These are phyloP conservation scores for Saccharomycopsis fodiens DNA, from an alignment of 805 yeast genomes.

Conservation along the genomic window DNA sequence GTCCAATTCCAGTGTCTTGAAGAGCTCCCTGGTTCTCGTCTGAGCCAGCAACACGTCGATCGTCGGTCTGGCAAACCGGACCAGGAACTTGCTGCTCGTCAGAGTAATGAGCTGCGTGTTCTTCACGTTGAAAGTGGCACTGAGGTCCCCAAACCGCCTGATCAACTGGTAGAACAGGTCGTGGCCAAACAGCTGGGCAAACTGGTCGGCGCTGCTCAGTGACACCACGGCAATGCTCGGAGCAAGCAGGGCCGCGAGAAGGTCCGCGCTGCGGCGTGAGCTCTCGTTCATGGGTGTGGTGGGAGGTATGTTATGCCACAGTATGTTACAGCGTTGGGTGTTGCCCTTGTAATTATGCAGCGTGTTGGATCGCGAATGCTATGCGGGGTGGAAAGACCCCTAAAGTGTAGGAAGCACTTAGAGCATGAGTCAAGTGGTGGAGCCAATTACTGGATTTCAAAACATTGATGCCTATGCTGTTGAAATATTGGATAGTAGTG, in stretches of 20 bases:
- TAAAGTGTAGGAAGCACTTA: no score
- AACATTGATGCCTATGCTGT: no score
- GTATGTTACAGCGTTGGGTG: no score
- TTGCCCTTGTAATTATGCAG: no score
- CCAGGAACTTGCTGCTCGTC: constrained; percentile 12
- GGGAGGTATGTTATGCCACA: no score
- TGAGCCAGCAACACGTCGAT: constrained; percentile 10
- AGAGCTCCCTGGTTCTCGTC: constrained; percentile 7
- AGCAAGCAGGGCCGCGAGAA: constrained; percentile 6
- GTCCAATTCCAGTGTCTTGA: constrained; percentile 8
- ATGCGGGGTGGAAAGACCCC: no score
- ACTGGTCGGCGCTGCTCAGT: constrained; percentile 5
- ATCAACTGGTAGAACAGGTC: constrained; percentile 13
- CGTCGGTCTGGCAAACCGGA: constrained; percentile 10
- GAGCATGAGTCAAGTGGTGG: no score
- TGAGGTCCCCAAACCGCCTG: constrained; percentile 6
- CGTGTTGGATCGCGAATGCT: no score
- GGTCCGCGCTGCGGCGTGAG: constrained; percentile 5
- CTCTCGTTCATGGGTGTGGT: no score
- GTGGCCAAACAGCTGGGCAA: constrained; percentile 2
- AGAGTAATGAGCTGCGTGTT: constrained; percentile 18
- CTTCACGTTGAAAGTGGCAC: constrained; percentile 13
- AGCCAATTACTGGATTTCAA: no score
- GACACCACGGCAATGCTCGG: constrained; percentile 9
- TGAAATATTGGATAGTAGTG: no score